Base-by-base conservation (phyloP, 257 asterid genomes). In the Capsicum chinense region DNA sequence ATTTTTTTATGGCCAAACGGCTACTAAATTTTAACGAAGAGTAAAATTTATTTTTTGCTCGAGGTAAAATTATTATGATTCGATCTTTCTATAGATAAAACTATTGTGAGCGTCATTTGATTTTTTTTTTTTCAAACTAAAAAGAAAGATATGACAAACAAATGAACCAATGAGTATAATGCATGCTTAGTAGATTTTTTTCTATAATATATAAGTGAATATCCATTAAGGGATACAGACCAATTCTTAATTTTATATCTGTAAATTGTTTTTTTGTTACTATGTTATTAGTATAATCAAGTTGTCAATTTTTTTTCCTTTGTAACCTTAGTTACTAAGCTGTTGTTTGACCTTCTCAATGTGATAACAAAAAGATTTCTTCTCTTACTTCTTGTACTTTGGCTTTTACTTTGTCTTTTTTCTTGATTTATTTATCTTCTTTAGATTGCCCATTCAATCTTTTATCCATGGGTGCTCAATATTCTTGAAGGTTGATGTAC, bases 301-400 rank as follows among this genome's bases (percentile, higher is more conserved):
- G 92, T 87, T 91, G 91, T 80, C 89, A 86, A 21, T 89, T 39
- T 88, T 80, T 48, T 86, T 80, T 76, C 64, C 62, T 63, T 69
- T 80, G 84, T 84, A 54, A 39, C 44, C 44, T 39, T 39, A 39
- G 44, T 39, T 79, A 56, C 60, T 86, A 62, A 42, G 67, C 78
- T 56, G 35, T 76, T 73, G 33, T 64, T 82, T 88, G 86, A 81
- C 93, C 86, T 87, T 76, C 73, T 59, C 59, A 54, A 69, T 79
- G 83, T 26, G 21, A 68, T 81, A 44, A 14, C 81, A 44, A 35
- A 67, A 13, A 54, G 26, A 42, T 83, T 9, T 9, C 4, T 3
- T 79, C 74, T 67, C 21, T 71, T 39, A 52, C 56, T 56, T 39
- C 19, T n/a, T n/a, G 33, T 54, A 33, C 42, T 78, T 78, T 56